These are phyloP conservation scores for Penicillium arizonense DNA, from an alignment of 495 filamentous ascomycete species.

Conservation along the genomic window DNA sequence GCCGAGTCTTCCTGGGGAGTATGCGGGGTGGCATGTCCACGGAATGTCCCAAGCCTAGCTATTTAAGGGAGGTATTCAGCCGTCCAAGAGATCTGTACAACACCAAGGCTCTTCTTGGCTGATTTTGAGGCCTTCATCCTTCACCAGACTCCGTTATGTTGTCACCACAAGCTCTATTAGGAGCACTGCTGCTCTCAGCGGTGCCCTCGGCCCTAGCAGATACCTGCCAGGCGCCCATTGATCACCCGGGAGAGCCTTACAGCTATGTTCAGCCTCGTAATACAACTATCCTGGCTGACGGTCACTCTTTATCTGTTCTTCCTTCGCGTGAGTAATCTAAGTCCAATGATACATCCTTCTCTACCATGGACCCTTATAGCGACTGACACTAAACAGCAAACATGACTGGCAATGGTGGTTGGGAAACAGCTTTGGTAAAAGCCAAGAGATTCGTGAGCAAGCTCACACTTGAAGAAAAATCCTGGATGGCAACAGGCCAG, in stretches of 20 bases:
- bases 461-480: constrained; percentile 75
- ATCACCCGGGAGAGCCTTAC: constrained; percentile 3
- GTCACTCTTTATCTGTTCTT: constrained; percentile 10
- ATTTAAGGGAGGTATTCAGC: not conserved
- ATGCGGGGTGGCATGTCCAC: not conserved
- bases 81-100: not conserved
- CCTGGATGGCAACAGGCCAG: constrained; percentile 76
- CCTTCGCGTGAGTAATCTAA: constrained; percentile 14
- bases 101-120: not conserved
- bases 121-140: not conserved
- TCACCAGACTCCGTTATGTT: not conserved
- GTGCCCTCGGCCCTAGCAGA: not conserved
- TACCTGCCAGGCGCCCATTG: not conserved
- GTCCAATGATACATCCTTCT: not conserved
- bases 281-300: constrained; percentile 17
- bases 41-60: not conserved
- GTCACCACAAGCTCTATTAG: not conserved
- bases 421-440: constrained; percentile 67
- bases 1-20: not conserved
- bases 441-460: constrained; percentile 69
- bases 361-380: not conserved
- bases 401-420: constrained; percentile 51
- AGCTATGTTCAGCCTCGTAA: constrained; percentile 17
- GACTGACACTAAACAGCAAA: not conserved
- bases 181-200: not conserved